These are phyloP conservation scores for Aureobasidium sp. DNA, from an alignment of 2,329 filamentous ascomycete species.

Conservation along the genomic window DNA sequence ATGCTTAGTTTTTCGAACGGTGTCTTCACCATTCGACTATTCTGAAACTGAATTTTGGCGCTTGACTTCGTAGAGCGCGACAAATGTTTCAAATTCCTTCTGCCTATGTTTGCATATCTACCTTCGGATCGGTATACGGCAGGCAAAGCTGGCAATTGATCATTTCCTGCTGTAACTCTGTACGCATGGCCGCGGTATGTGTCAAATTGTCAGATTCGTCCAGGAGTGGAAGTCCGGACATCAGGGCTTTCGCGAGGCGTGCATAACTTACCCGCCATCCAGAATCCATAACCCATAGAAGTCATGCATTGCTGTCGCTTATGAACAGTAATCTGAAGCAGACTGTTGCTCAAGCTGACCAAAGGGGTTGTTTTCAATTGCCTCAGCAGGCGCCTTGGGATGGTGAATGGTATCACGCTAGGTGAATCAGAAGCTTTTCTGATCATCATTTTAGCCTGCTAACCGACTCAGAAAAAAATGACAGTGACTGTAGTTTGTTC, in stretches of 20 bases:
- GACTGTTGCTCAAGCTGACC: background rate
- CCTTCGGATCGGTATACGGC: background rate
- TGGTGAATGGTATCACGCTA: background rate
- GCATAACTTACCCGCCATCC: slow-evolving; percentile 10
- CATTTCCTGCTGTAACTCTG: background rate
- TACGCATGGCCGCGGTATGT: background rate
- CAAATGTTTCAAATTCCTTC: background rate
- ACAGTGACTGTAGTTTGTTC: slow-evolving; percentile 19
- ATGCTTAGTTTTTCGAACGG: background rate
- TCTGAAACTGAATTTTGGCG: slow-evolving; percentile 7
- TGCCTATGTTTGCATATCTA: background rate
- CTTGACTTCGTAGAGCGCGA: background rate
- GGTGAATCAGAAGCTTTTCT: background rate
- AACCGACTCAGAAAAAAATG: slow-evolving; percentile 8
- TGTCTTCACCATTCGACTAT: background rate
- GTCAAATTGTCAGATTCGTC: background rate
- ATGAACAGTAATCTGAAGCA: background rate
- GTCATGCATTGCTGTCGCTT: slow-evolving; percentile 2
- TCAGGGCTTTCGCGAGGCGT: slow-evolving; percentile 1
- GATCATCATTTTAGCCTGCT: slow-evolving; percentile 6
- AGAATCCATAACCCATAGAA: background rate
- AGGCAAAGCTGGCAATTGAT: background rate
- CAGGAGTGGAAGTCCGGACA: background rate
- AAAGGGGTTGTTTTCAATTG: background rate
- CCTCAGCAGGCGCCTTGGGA: background rate